Evolutionary conservation across 768 basidiomycete species (phyloP).

Genomic region (Dictyophora rubrovolvata): DNA sequence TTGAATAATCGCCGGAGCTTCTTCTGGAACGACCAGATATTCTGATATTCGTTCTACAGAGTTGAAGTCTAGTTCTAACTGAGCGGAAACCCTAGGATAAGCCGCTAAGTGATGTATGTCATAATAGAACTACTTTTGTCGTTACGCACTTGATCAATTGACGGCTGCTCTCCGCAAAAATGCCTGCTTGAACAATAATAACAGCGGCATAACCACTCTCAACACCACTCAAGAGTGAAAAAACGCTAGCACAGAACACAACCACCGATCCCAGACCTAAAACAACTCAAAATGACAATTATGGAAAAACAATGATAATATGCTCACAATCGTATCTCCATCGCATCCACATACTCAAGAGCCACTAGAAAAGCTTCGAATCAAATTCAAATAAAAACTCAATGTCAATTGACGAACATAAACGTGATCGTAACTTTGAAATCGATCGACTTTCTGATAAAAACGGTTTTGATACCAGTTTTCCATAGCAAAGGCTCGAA

Average conservation of each 20-base stretch:
- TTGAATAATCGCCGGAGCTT: slow-evolving; percentile 51
- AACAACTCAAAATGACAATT: background rate
- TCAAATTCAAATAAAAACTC: background rate
- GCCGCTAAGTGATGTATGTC: slow-evolving; percentile 5
- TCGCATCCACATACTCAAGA: slow-evolving; percentile 57
- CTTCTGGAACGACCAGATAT: slow-evolving; percentile 57
- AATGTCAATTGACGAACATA: slow-evolving; percentile 37
- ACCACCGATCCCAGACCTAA: slow-evolving; percentile 60
- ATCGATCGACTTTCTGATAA: slow-evolving; percentile 47
- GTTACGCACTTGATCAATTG: slow-evolving; percentile 44
- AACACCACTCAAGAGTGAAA: slow-evolving; percentile 49
- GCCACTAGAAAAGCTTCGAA: slow-evolving; percentile 35
- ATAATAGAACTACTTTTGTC: background rate
- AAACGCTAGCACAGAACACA: slow-evolving; percentile 58
- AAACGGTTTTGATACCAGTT: slow-evolving; percentile 53
- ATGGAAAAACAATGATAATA: slow-evolving; percentile 5
- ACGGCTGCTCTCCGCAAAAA: slow-evolving; percentile 60
- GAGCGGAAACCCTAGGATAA: slow-evolving; percentile 40
- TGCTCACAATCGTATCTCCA: slow-evolving; percentile 64
- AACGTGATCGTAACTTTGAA: slow-evolving; percentile 62
- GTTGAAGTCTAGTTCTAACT: slow-evolving; percentile 65
- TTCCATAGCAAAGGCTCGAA: slow-evolving; percentile 67
- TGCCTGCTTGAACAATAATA: slow-evolving; percentile 60
- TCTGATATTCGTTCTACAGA: slow-evolving; percentile 66
- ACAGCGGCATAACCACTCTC: slow-evolving; percentile 55